phyloP scores from a whole-genome alignment of 805 yeast species.

The Pichia californica region DNA sequence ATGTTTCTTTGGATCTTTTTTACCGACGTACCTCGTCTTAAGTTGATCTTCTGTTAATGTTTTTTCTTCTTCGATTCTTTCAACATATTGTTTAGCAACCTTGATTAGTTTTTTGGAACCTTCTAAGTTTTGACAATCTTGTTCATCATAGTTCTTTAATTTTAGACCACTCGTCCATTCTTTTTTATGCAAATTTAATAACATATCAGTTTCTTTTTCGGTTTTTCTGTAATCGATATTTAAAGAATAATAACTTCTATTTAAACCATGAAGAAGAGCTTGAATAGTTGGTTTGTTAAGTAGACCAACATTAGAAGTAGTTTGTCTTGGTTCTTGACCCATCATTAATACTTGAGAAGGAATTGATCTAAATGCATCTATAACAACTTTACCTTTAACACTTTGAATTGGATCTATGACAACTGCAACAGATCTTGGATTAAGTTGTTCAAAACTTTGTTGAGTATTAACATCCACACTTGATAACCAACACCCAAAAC shows the following conservation, averaged over 20 bases:
- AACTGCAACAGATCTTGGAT: conserved; percentile 94
- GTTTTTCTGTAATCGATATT: conserved; percentile 94
- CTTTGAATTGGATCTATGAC: conserved; percentile 98
- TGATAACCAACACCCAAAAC: conserved; percentile 99
- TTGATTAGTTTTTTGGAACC: conserved; percentile 76
- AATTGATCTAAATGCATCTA: conserved; percentile 95
- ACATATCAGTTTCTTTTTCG: conserved; percentile 85
- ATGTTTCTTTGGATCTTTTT: conserved; percentile 98
- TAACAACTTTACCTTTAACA: conserved; percentile 97
- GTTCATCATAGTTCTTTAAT: conserved; percentile 67
- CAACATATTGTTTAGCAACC: conserved; percentile 83
- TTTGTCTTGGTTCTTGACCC: conserved; percentile 97
- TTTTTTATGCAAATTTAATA: conserved; percentile 86
- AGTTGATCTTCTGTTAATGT: conserved; percentile 82
- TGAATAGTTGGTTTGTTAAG: conserved; percentile 94
- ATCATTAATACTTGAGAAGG: conserved; percentile 82
- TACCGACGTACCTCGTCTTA: conserved; percentile 94
- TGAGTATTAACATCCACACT: conserved; percentile 97
- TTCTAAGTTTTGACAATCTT: conserved; percentile 68
- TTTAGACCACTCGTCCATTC: conserved; percentile 93
- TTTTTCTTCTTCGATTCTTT: conserved; percentile 87
- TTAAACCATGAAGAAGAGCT: conserved; percentile 93
- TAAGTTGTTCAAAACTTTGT: conserved; percentile 94
- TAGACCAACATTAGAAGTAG: conserved; percentile 93
- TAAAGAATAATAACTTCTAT: conserved; percentile 93